Conservation (phyloP, 768 basidiomycete genomes). For the Zangia roseola region DNA sequence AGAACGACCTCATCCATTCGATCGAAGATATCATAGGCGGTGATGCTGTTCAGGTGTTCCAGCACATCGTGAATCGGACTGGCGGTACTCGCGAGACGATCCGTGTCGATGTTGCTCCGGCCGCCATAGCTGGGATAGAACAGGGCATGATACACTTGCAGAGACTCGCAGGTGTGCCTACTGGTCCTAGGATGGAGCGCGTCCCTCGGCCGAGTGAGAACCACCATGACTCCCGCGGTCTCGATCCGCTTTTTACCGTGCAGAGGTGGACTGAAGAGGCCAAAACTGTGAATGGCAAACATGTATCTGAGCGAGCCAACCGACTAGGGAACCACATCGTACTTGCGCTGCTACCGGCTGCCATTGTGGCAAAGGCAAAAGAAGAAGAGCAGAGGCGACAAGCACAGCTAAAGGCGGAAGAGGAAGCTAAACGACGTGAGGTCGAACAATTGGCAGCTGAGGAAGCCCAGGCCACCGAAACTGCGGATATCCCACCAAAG, state of each 20-base stretch:
- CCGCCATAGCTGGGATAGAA: slow-evolving; percentile 59
- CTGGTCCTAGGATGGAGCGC: slow-evolving; percentile 64
- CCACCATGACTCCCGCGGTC: slow-evolving; percentile 45
- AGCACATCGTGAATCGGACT: slow-evolving; percentile 71
- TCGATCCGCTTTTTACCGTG: slow-evolving; percentile 76
- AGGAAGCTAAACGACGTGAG: slow-evolving; percentile 40
- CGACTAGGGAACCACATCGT: slow-evolving; percentile 72
- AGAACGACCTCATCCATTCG: slow-evolving; percentile 65
- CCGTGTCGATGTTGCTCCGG: slow-evolving; percentile 73
- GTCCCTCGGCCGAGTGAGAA: slow-evolving; percentile 45
- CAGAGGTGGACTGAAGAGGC: slow-evolving; percentile 91
- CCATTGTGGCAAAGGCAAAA: slow-evolving; percentile 54
- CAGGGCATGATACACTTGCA: slow-evolving; percentile 50
- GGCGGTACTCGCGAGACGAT: slow-evolving; percentile 63
- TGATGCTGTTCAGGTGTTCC: slow-evolving; percentile 79
- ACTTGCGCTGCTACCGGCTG: slow-evolving; percentile 76
- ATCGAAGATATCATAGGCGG: slow-evolving; percentile 82
- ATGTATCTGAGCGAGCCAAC: slow-evolving; percentile 61
- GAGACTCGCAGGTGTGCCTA: slow-evolving; percentile 45
- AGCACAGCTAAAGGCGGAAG: slow-evolving; percentile 57
- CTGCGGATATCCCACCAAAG: slow-evolving; percentile 10
- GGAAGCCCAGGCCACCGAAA: slow-evolving; percentile 35
- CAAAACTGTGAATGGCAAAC: slow-evolving; percentile 76
- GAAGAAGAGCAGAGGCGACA: slow-evolving; percentile 39
- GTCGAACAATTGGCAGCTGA: slow-evolving; percentile 33